Base-by-base conservation (phyloP, 352 stramenopile genomes). In the Phytophthora melonis region DNA sequence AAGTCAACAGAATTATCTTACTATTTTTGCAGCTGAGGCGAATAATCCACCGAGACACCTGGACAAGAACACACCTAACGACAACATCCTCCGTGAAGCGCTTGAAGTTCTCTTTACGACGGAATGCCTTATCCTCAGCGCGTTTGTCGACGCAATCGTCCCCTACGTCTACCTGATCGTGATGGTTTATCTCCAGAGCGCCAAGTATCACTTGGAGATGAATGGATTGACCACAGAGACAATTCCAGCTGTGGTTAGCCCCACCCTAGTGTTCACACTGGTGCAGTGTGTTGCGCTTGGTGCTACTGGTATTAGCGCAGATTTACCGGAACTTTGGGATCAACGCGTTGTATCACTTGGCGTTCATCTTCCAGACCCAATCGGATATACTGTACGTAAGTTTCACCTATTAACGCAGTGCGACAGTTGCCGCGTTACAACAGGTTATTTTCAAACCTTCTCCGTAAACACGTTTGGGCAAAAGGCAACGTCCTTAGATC, bases 291-390 rank as follows among this genome's bases (percentile, higher is more conserved):
- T 43, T 16, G 36, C 13, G 11, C 13, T 43, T 43, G 36, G 36
- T 6, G 23, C 36, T 16, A 18, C 36, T 43, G 10, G 13, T 16
- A 25, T 25, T 25, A 13, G 16, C 3, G 0, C 25, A 68, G 25
- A 66, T 79, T 7, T 66, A 66, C 3, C 67, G 58, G 11, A 70
- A 70, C 19, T 58, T 75, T 14, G 30, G 62, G 7, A 71, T 80
- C 13, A 77, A 76, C 21, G 65, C 64, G 2, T 3, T 80, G 5
- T 67, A 83, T 25, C 78, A 79, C 11, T 25, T 87, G 16, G 77
- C 74, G 45, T 85, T 87, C 25, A 71, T 83, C 14, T 49, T 84
- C 14, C 74, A 83, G 49, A 81, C 63, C 3, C 77, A 87, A 36
- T 61, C 52, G 0, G 63, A 75, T 21, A 53, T 78, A 25, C 23